phyloP scores from a whole-genome alignment of 352 stramenopile genomes.

The Saprolegnia parasitica region DNA sequence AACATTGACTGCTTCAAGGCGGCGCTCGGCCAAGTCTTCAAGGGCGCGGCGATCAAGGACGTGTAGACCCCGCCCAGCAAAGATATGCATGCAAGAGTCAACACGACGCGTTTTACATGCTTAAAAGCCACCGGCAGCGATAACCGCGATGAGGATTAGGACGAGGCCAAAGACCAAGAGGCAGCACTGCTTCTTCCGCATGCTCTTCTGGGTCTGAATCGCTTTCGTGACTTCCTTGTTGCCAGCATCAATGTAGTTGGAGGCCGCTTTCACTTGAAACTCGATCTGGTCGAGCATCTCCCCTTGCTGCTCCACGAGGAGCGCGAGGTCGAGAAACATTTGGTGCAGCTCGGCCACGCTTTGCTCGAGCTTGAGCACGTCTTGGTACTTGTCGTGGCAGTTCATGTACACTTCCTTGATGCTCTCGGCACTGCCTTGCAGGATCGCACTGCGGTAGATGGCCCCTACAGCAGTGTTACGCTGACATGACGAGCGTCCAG shows the following conservation, averaged over 20 bases:
- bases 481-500: constrained; percentile 47
- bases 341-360: constrained; percentile 97
- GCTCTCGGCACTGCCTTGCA: constrained; percentile 67
- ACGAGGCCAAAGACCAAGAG: constrained; percentile 70
- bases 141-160: constrained; percentile 76
- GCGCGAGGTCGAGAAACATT: constrained; percentile 99
- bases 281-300: constrained; percentile 99
- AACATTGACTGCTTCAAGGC: constrained; percentile 98
- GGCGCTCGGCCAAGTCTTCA: constrained; percentile 87
- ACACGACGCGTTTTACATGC: not conserved
- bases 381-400: constrained; percentile 97
- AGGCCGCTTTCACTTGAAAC: constrained; percentile 91
- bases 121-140: constrained; percentile 52
- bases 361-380: constrained; percentile 95
- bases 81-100: too few species aligned
- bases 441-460: constrained; percentile 80
- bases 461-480: constrained; percentile 58
- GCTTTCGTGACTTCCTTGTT: constrained; percentile 94
- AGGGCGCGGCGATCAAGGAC: constrained; percentile 45
- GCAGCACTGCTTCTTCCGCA: constrained; percentile 96
- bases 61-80: not conserved
- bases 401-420: constrained; percentile 92
- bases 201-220: constrained; percentile 94
- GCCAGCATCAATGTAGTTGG: constrained; percentile 95
- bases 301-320: constrained; percentile 96